Percentiles rank a stretch among this genome's conserved stretches.
Conservation (phyloP, 208 protist species). For the Acanthamoeba healyi region DNA sequence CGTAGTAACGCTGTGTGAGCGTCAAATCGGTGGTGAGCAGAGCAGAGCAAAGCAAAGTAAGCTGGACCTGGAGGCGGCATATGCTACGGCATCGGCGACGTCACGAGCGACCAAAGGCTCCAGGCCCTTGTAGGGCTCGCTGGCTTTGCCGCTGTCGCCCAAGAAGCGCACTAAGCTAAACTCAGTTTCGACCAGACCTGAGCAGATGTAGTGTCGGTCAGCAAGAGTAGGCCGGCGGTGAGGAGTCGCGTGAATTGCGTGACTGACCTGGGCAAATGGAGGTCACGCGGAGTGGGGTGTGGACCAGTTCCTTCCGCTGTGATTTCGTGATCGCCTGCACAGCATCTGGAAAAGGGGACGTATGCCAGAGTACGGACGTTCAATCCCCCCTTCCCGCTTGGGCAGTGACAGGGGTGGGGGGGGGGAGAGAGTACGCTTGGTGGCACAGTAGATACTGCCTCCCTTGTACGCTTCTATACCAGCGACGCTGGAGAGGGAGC, state of each 20-base stretch:
- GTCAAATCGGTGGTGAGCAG: too few species aligned
- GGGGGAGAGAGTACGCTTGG: conserved; percentile 43
- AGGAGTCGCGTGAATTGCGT: neutral
- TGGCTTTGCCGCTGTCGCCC: conserved; percentile 33
- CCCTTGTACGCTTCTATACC: conserved; percentile 54
- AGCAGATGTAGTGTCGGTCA: too few species aligned
- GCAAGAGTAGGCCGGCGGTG: too few species aligned
- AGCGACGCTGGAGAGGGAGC: neutral
- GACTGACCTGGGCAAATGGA: conserved; percentile 55
- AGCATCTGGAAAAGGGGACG: conserved; percentile 9
- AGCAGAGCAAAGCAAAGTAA: neutral
- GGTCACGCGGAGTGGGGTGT: conserved; percentile 45
- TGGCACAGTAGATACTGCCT: conserved; percentile 63
- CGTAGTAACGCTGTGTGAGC: too few species aligned
- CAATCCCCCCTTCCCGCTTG: too few species aligned
- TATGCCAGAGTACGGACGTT: neutral
- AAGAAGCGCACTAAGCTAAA: conserved; percentile 66
- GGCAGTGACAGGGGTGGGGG: too few species aligned
- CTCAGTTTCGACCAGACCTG: conserved; percentile 70
- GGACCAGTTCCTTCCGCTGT: conserved; percentile 47
- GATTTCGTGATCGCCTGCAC: conserved; percentile 49
- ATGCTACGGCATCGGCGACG: conserved; percentile 60
- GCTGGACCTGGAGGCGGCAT: conserved; percentile 35
- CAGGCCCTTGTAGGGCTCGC: conserved; percentile 55
- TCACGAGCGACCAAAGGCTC: conserved; percentile 28